A percentile compares a stretch with the other conserved stretches of the same genome.
These are phyloP conservation scores for Pezicula carpinea DNA, from an alignment of 2,329 filamentous ascomycete species.

Conservation along the genomic window DNA sequence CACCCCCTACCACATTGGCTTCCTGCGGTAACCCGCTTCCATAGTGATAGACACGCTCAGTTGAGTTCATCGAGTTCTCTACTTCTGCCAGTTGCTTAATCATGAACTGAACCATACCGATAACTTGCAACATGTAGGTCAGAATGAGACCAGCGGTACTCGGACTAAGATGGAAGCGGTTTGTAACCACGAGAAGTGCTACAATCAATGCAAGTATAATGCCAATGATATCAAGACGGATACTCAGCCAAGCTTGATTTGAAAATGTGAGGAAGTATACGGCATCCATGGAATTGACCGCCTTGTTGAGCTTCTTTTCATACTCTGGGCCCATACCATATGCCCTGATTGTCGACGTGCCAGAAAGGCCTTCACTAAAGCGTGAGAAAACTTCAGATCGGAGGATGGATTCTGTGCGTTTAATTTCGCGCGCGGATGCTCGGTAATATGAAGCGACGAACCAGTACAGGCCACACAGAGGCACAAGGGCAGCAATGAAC, in stretches of 20 bases:
- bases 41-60: constrained; percentile 88
- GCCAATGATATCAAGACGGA: constrained; percentile 76
- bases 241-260: constrained; percentile 89
- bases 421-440: constrained; percentile 86
- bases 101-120: constrained; percentile 94
- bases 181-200: constrained; percentile 87
- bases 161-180: constrained; percentile 77
- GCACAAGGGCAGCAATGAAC: constrained; percentile 59
- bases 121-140: constrained; percentile 88
- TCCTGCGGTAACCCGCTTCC: constrained; percentile 84
- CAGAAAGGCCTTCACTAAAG: constrained; percentile 83
- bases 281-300: constrained; percentile 87
- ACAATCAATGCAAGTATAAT: constrained; percentile 84
- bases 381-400: constrained; percentile 85
- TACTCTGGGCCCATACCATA: constrained; percentile 84
- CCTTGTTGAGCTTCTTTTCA: constrained; percentile 58
- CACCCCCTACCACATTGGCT: constrained; percentile 36
- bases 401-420: constrained; percentile 86
- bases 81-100: constrained; percentile 94
- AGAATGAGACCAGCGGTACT: constrained; percentile 84
- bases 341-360: constrained; percentile 80
- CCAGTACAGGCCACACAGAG: constrained; percentile 54
- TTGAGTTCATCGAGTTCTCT: constrained; percentile 97
- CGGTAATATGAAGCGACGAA: constrained; percentile 62
- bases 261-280: constrained; percentile 95